Evolutionary conservation across 1,284 basidiomycete genomes (phyloP).

Genomic region (Hemileia vastatrix): DNA sequence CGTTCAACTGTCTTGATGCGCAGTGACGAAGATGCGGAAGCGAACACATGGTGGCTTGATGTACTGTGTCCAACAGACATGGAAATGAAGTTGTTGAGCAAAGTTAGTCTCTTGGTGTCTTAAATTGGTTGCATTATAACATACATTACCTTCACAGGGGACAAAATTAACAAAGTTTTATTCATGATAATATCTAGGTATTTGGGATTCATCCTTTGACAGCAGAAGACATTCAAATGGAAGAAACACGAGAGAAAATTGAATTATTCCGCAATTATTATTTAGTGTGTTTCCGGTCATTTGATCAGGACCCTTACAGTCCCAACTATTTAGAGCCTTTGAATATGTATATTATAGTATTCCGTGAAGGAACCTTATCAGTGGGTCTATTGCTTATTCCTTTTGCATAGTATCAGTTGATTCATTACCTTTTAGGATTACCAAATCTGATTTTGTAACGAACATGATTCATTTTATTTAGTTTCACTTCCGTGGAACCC

Average conservation of each 20-base stretch:
- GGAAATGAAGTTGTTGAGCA: slow-evolving; percentile 93
- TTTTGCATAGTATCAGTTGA: not conserved
- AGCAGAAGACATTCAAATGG: slow-evolving; percentile 98
- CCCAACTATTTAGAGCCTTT: slow-evolving; percentile 95
- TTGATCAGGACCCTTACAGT: slow-evolving; percentile 97
- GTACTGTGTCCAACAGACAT: slow-evolving; percentile 89
- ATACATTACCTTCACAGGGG: not conserved
- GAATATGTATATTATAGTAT: slow-evolving; percentile 99
- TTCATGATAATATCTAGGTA: slow-evolving; percentile 57
- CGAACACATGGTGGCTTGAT: slow-evolving; percentile 95
- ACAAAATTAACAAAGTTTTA: not conserved
- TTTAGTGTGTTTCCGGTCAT: slow-evolving; percentile 96
- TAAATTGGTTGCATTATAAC: not conserved
- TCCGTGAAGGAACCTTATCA: slow-evolving; percentile 91
- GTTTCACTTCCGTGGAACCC: slow-evolving; percentile 96
- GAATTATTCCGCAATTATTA: slow-evolving; percentile 99
- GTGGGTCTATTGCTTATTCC: slow-evolving; percentile 49
- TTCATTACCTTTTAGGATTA: not conserved
- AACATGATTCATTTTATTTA: slow-evolving; percentile 41
- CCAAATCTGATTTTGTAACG: not conserved
- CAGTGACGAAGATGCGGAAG: slow-evolving; percentile 52
- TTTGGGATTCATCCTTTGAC: slow-evolving; percentile 96
- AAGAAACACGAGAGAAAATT: slow-evolving; percentile 98
- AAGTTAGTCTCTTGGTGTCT: slow-evolving; percentile 50
- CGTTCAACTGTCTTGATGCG: slow-evolving; percentile 43